Base-by-base conservation (phyloP, 306 rosid genomes). In the Cicer cuneatum region DNA sequence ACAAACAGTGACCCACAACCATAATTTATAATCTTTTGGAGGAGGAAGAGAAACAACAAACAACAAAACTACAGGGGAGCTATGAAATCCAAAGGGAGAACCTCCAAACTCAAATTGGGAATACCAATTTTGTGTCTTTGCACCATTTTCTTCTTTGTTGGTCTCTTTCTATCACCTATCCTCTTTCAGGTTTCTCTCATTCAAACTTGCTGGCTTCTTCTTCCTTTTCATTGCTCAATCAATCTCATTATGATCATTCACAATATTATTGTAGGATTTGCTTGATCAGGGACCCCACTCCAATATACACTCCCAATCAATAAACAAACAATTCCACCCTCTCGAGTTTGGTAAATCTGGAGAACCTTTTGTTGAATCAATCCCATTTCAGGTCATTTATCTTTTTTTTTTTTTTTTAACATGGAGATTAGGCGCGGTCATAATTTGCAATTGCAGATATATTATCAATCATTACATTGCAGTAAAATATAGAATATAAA, bases 371-470 rank as follows among this genome's bases (percentile, higher is more conserved):
- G 59, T 82, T 78, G 65, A 78, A 21, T 73, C 86, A 53, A 68
- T 78, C 16, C 80, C 86, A 21, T 82, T 73, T 69, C 86, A 73
- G 86, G 86, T 78, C 33, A 61, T 53, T 52, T n/a, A n/a, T n/a
- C n/a, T 62, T 11, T 60, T 67, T 42, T 51, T 4, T 63, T 49
- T 59, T 19, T 2, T 5, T 53, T 24, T 0, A 24, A 24, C 33
- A 24, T 2, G n/a, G n/a, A 1, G 1, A 1, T 19, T 19, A 1
- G 21, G 21, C 1, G 21, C 21, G 21, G 21, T 19, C 1, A 2
- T 24, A 24, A 24, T 2, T 24, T 29, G 3, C 35, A 5, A 29
- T 29, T 29, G 5, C 35, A 29, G 5, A 3, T 29, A 29, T 29
- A 5, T 4, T 29, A 1, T 21, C 2, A 2, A 1, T 1, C 1